Conservation (phyloP, 805 yeast genomes). For the Candida palmyrensis region DNA sequence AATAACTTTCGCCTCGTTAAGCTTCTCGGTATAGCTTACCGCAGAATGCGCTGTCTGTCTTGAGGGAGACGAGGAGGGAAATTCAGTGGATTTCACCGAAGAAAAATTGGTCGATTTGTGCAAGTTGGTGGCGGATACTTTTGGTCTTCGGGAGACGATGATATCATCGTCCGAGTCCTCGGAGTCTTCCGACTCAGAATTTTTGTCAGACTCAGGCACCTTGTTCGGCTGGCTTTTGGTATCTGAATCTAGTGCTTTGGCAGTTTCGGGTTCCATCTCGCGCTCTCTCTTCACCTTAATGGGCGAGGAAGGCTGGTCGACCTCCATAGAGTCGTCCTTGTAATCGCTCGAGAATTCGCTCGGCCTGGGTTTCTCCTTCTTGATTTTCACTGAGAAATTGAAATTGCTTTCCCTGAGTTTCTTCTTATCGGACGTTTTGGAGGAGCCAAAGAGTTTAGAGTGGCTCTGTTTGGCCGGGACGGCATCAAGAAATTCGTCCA, state of each 20-base stretch:
- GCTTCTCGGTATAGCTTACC: constrained; percentile 27
- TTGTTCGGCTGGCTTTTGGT: constrained; percentile 7
- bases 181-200: constrained; percentile 16
- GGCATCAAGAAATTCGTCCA: constrained; percentile 45
- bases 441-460: constrained; percentile 14
- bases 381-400: constrained; percentile 21
- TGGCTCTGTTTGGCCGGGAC: constrained; percentile 11
- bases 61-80: constrained; percentile 19
- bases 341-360: constrained; percentile 20
- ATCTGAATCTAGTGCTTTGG: constrained; percentile 9
- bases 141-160: constrained; percentile 48
- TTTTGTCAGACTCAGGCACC: constrained; percentile 6
- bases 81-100: constrained; percentile 24
- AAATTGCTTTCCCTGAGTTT: constrained; percentile 10
- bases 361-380: constrained; percentile 12
- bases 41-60: constrained; percentile 13
- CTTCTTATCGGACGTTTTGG: constrained; percentile 17
- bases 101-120: constrained; percentile 38
- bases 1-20: constrained; percentile 20
- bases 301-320: constrained; percentile 34
- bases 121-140: constrained; percentile 39
- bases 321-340: constrained; percentile 19
- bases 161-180: constrained; percentile 55
- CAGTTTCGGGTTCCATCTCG: constrained; percentile 5
- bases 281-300: constrained; percentile 13